Base-by-base conservation (phyloP, 306 rosid species). In the Pyrus pyrifolia region DNA sequence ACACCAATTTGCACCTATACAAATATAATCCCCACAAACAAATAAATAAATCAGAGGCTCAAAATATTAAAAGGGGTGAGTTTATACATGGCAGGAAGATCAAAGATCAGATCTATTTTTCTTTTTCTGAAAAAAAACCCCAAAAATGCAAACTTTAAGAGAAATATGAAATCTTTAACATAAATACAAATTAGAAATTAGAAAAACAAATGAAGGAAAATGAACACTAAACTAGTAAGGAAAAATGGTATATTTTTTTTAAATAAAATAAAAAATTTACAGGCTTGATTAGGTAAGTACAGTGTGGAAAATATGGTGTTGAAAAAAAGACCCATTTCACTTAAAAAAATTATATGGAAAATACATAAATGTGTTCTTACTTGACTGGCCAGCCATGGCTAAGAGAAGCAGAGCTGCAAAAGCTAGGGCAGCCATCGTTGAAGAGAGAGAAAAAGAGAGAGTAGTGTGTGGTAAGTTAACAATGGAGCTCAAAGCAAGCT, bases 1-100 rank as follows among this genome's bases (percentile, higher is more conserved):
- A 69, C 98, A 93, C 96, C 95, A 93, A 5, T 23, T 80, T 0
- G 90, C 97, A 83, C 86, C 97, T 92, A 38, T 11, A 13, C 72
- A 64, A 27, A 72, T 10, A 30, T 3, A 66, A 67, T 51, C 5
- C 55, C 21, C 55, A 51, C 55, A 51, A 51, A 51, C 2, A 49
- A 49, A 4, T 15, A 49, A 49, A 49, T 49, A 51, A 49, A 51
- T 51, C 55, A 17, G 55, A 60, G 5, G 7, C 23, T 22, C 27
- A 57, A 57, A 22, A 57, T n/a, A 57, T 1, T 15, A 12, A 27
- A 27, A 5, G 38, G 38, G 30, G 4, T 6, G 68, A 17, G 13
- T 30, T 4, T 31, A 17, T 18, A 31, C 2, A 27, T 23, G 68
- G 23, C 17, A 30, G 44, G 22, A 64, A 64, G 31, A 30, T 2